These are phyloP conservation scores for Albugo laibachii DNA, from an alignment of 352 stramenopile genomes.

Conservation along the genomic window DNA sequence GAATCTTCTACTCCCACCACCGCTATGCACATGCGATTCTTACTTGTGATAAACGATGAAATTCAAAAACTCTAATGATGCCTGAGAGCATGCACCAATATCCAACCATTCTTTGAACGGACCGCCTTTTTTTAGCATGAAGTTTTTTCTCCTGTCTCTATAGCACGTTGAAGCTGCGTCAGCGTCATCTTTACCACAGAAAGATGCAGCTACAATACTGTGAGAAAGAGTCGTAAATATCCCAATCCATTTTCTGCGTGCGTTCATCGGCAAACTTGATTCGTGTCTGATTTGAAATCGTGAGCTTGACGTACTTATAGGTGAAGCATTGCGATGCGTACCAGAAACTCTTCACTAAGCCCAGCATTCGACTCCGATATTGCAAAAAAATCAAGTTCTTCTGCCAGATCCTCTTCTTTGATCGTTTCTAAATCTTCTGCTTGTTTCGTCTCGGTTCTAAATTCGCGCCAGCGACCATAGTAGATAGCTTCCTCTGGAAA, in stretches of 20 bases:
- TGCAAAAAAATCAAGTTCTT: conserved; percentile 71
- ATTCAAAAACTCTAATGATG: conserved; percentile 71
- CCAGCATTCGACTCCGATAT: conserved; percentile 54
- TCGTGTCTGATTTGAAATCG: conserved; percentile 21
- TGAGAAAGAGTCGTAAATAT: conserved; percentile 61
- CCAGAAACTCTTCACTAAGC: conserved; percentile 55
- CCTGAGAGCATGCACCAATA: conserved; percentile 37
- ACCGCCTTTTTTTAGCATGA: conserved; percentile 51
- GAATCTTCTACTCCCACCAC: background rate
- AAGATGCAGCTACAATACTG: background rate
- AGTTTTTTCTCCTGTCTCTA: conserved; percentile 59
- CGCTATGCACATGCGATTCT: conserved; percentile 1
- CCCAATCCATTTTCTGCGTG: conserved; percentile 66
- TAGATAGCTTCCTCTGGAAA: conserved; percentile 62
- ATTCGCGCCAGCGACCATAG: conserved; percentile 73
- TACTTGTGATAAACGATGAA: conserved; percentile 76
- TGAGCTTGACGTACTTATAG: background rate
- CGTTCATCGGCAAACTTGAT: conserved; percentile 72
- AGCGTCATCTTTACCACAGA: background rate
- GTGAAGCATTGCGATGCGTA: conserved; percentile 7
- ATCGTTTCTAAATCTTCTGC: conserved; percentile 60
- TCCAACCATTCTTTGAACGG: conserved; percentile 52
- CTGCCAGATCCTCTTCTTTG: conserved; percentile 59
- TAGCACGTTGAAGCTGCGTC: background rate
- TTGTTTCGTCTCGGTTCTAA: conserved; percentile 57